A percentile compares a stretch with the other conserved stretches of the same genome.
Conservation (phyloP, 2,329 filamentous ascomycete genomes). For the Incumbomyces lentus region DNA sequence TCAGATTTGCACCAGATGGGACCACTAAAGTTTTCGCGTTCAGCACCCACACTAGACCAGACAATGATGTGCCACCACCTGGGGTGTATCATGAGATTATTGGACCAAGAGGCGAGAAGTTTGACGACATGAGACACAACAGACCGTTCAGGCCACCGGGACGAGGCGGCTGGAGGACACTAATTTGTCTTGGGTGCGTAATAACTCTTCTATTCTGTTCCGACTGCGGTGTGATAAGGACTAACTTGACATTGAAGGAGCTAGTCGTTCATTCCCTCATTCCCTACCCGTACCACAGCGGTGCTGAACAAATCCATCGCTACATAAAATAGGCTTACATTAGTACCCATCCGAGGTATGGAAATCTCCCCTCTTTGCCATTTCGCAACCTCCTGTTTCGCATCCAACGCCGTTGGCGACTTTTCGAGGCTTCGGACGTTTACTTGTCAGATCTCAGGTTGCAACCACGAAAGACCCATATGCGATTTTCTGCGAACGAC, state of each 20-base stretch:
- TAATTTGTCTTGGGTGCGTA: slow-evolving; percentile 25
- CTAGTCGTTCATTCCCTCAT: slow-evolving; percentile 13
- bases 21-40: slow-evolving; percentile 11
- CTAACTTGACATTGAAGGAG: slow-evolving; percentile 22
- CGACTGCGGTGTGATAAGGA: slow-evolving; percentile 9
- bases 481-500: no score
- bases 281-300: no score
- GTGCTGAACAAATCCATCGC: no score
- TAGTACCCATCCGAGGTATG: no score
- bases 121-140: slow-evolving; percentile 18
- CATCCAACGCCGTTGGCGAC: no score
- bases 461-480: no score
- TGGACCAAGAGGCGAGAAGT: slow-evolving; percentile 18
- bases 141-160: slow-evolving; percentile 5
- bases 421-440: no score
- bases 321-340: no score
- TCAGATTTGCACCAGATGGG: slow-evolving; percentile 10
- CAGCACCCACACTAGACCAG: slow-evolving; percentile 10
- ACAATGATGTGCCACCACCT: slow-evolving; percentile 21
- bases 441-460: no score
- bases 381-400: no score
- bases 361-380: no score
- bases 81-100: slow-evolving; percentile 17
- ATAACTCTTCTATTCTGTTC: slow-evolving; percentile 3
- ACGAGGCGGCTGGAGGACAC: slow-evolving; percentile 18